Evolutionary conservation across 1,284 basidiomycete genomes (phyloP).

Genomic region (Erythrobasidium hasegawianum): DNA sequence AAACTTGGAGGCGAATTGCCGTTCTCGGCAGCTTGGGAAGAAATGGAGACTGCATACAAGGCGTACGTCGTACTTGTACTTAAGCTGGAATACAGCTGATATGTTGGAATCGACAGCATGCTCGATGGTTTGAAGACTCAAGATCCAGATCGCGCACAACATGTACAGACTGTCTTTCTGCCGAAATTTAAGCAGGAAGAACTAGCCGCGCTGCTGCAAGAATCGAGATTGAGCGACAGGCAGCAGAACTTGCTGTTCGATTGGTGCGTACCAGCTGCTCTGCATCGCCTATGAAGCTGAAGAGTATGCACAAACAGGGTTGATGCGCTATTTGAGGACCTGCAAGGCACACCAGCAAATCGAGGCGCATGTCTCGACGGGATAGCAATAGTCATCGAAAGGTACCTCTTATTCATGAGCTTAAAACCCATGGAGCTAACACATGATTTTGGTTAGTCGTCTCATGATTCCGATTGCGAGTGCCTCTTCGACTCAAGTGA

Average conservation of each 20-base stretch:
- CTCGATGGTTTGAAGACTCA: no score
- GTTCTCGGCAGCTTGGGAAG: slow-evolving; percentile 12
- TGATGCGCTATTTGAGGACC: slow-evolving; percentile 35
- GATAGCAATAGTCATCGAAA: slow-evolving; percentile 52
- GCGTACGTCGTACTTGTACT: slow-evolving; percentile 3
- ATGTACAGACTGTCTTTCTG: slow-evolving; percentile 18
- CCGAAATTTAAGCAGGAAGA: slow-evolving; percentile 38
- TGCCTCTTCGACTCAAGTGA: slow-evolving; percentile 42
- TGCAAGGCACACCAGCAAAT: slow-evolving; percentile 47
- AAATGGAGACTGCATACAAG: slow-evolving; percentile 7
- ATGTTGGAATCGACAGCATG: no score
- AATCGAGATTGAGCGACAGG: slow-evolving; percentile 19
- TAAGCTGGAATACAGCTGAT: no score
- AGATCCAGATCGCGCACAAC: slow-evolving; percentile 17
- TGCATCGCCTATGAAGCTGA: not conserved
- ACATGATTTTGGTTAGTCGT: slow-evolving; percentile 43
- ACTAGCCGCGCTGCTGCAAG: slow-evolving; percentile 9
- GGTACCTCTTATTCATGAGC: no score
- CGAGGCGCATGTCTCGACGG: slow-evolving; percentile 54
- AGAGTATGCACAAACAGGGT: slow-evolving; percentile 6
- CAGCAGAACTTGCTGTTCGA: slow-evolving; percentile 41
- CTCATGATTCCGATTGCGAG: slow-evolving; percentile 49
- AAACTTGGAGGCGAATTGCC: slow-evolving; percentile 16
- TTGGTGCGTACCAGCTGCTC: slow-evolving; percentile 22
- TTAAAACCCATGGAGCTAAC: no score